Conservation (phyloP, 148 eudicot genomes). For the Chenopodium album region DNA sequence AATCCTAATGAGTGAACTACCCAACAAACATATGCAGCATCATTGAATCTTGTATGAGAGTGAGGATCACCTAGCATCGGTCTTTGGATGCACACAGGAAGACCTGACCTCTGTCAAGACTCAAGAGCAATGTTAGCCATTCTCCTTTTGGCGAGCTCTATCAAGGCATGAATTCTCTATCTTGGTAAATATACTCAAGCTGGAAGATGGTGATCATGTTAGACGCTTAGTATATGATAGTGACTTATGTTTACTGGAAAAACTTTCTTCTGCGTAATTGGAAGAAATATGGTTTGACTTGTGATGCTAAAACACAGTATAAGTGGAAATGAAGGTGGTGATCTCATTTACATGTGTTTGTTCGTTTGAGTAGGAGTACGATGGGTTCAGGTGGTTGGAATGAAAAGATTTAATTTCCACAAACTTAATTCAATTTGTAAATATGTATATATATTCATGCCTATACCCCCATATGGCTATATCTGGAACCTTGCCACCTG, state of each 20-base stretch:
- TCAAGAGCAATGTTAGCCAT: constrained; percentile 32
- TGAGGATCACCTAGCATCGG: constrained; percentile 33
- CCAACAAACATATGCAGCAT: constrained; percentile 17
- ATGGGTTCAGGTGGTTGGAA: neutral
- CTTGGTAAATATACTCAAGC: too few species aligned
- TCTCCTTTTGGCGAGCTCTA: neutral
- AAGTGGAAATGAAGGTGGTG: neutral
- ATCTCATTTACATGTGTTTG: neutral
- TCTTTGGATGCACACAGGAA: constrained; percentile 33
- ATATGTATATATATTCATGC: neutral
- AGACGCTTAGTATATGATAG: neutral
- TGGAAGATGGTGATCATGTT: neutral
- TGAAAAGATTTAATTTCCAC: neutral
- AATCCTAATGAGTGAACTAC: constrained; percentile 4
- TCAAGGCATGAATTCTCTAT: neutral
- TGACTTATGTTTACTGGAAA: neutral
- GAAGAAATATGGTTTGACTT: neutral
- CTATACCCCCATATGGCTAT: neutral
- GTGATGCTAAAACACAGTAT: neutral
- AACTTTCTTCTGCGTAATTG: neutral
- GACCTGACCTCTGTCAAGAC: constrained; percentile 40
- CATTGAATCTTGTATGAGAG: constrained; percentile 34
- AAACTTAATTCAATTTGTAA: neutral
- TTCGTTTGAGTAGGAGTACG: neutral
- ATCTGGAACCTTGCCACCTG: neutral